Conservation (phyloP, 169 alveolate genomes). For the Perkinsus chesapeaki region DNA sequence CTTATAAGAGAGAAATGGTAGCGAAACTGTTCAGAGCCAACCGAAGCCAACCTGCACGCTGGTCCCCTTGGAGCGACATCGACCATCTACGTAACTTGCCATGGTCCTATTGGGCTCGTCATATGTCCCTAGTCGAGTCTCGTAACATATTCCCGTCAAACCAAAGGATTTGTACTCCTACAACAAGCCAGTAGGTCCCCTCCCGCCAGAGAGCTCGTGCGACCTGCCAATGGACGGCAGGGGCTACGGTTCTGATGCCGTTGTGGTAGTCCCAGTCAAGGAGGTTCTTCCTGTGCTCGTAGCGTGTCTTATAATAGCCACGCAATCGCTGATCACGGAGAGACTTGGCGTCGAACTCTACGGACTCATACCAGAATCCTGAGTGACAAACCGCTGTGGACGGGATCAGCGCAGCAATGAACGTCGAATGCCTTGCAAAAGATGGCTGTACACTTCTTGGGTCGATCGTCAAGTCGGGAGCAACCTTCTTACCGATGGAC, state of each 20-base stretch:
- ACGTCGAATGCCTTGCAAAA: neutral
- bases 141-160: slow-evolving; percentile 60
- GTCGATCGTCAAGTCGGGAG: neutral
- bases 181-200: slow-evolving; percentile 35
- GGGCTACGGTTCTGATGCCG: slow-evolving; percentile 12
- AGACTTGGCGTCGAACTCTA: slow-evolving; percentile 53
- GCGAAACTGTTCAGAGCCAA: neutral
- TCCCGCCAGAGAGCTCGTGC: neutral
- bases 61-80: neutral
- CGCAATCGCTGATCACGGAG: slow-evolving; percentile 66
- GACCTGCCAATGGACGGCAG: neutral
- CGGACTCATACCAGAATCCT: slow-evolving; percentile 41
- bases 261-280: slow-evolving; percentile 68
- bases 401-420: neutral
- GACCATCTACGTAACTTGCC: slow-evolving; percentile 45
- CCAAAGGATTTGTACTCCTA: slow-evolving; percentile 45
- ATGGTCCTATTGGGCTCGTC: slow-evolving; percentile 66
- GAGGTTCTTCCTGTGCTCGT: slow-evolving; percentile 61
- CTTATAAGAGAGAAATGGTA: slow-evolving; percentile 39
- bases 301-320: slow-evolving; percentile 53
- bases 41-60: neutral
- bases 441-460: neutral
- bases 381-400: neutral
- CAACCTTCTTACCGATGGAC: neutral
- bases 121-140: slow-evolving; percentile 51